A percentile compares a stretch with the other conserved stretches of the same genome.
Conservation (phyloP, 73 alveolate species). For the Effrenium voratum region DNA sequence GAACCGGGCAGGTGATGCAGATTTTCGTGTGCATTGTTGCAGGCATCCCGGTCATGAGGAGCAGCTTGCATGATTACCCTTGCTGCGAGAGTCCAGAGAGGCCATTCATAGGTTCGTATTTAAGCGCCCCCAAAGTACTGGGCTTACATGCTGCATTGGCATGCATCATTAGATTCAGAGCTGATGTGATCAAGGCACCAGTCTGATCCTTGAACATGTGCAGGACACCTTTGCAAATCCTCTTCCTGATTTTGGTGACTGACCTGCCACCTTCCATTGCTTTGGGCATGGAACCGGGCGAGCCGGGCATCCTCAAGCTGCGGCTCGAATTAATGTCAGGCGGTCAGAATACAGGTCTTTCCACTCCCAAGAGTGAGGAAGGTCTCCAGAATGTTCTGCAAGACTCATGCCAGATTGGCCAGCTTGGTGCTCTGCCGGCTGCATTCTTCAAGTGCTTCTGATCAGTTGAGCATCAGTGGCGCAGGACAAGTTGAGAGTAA, state of each 20-base stretch:
- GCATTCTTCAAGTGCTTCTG: too few species aligned
- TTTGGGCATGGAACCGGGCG: constrained; percentile 86
- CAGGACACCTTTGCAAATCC: constrained; percentile 85
- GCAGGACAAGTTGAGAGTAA: too few species aligned
- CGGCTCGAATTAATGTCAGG: neutral
- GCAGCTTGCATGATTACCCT: too few species aligned
- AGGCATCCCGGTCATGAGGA: too few species aligned
- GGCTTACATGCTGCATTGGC: too few species aligned
- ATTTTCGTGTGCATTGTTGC: constrained; percentile 82
- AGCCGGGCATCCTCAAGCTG: constrained; percentile 60
- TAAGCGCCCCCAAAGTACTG: neutral
- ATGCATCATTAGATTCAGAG: neutral
- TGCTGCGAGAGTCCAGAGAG: neutral
- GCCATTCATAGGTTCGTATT: neutral
- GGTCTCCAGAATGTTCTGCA: too few species aligned
- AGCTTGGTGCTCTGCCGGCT: too few species aligned
- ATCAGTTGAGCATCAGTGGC: too few species aligned
- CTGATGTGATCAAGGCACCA: neutral
- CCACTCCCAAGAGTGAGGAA: too few species aligned
- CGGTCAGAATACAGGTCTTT: neutral
- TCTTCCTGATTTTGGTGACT: constrained; percentile 65
- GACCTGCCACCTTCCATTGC: constrained; percentile 73
- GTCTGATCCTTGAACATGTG: neutral
- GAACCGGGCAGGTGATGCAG: constrained; percentile 57
- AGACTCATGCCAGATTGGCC: too few species aligned